These are phyloP conservation scores for Sugiyamaella floridensis DNA, from an alignment of 805 yeast species.

Conservation along the genomic window DNA sequence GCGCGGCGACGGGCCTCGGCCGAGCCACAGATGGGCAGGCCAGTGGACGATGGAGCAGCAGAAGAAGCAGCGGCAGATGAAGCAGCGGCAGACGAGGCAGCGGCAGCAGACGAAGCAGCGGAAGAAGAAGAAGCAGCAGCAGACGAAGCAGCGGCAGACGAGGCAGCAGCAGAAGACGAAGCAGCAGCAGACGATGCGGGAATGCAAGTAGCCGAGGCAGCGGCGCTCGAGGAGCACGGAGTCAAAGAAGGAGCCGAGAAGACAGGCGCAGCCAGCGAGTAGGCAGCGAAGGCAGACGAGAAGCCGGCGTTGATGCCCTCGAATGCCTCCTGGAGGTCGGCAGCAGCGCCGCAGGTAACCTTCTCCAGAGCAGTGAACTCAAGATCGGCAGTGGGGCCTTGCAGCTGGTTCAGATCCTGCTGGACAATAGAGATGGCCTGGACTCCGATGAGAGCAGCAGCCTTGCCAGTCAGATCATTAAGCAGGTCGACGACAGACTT, in stretches of 20 bases:
- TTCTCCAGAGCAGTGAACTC: conserved; percentile 15
- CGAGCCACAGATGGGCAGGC: not conserved
- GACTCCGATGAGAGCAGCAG: conserved; percentile 21
- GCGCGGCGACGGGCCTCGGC: not conserved
- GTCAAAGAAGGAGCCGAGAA: not conserved
- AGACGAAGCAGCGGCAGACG: not conserved
- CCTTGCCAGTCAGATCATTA: conserved; percentile 19
- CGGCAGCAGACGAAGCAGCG: not conserved
- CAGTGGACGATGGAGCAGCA: not conserved
- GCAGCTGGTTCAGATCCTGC: conserved; percentile 19
- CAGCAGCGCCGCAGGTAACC: conserved; percentile 11
- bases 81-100: not conserved
- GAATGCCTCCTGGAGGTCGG: conserved; percentile 14
- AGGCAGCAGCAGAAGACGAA: not conserved
- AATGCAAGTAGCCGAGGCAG: conserved; percentile 2
- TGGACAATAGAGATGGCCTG: conserved; percentile 20
- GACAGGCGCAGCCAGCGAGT: conserved; percentile 3
- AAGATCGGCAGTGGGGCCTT: conserved; percentile 17
- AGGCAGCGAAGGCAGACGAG: not conserved
- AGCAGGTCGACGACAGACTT: conserved; percentile 17
- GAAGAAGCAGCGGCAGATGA: not conserved
- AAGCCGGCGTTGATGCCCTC: conserved; percentile 9
- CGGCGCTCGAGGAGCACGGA: conserved; percentile 1
- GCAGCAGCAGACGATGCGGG: conserved; percentile 1
- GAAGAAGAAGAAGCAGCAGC: not conserved